A percentile compares a stretch with the other conserved stretches of the same genome.
phyloP scores from a whole-genome alignment of 495 filamentous ascomycete genomes.

The Tuber aestivum region DNA sequence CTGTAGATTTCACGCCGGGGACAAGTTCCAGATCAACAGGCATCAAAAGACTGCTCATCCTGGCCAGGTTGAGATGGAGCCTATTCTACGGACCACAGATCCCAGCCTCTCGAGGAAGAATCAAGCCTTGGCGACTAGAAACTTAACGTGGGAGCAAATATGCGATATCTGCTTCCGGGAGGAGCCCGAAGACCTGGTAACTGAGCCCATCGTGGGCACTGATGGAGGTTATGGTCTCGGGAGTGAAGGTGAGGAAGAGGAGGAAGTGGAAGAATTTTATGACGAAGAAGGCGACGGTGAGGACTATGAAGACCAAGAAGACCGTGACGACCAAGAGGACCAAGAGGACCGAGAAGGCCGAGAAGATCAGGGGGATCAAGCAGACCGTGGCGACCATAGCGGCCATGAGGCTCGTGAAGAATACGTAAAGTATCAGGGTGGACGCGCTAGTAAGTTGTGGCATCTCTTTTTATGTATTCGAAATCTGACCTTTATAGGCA shows the following conservation, averaged over 20 bases:
- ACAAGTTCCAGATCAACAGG: slow-evolving; percentile 6
- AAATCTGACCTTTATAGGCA: neutral
- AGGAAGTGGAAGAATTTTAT: neutral
- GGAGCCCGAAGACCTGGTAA: neutral
- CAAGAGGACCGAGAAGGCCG: neutral
- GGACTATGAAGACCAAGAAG: too few relatives aligned
- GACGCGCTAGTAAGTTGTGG: neutral
- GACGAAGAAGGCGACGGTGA: too few relatives aligned
- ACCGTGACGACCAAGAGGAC: too few relatives aligned
- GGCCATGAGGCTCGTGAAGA: neutral
- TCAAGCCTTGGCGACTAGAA: neutral
- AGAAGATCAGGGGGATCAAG: neutral
- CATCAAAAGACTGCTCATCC: slow-evolving; percentile 8
- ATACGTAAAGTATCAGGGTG: neutral
- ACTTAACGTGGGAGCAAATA: slow-evolving; percentile 1
- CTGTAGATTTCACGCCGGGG: slow-evolving; percentile 8
- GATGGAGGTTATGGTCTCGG: neutral
- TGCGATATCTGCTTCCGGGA: slow-evolving; percentile 5
- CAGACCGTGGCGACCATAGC: neutral
- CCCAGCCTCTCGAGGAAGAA: neutral
- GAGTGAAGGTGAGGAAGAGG: neutral
- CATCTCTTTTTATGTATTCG: neutral
- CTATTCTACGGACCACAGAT: slow-evolving; percentile 10
- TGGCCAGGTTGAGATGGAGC: neutral
- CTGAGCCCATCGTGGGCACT: neutral